Conservation (phyloP, 164 flowering plant species). For the Tinospora cordifolia region DNA sequence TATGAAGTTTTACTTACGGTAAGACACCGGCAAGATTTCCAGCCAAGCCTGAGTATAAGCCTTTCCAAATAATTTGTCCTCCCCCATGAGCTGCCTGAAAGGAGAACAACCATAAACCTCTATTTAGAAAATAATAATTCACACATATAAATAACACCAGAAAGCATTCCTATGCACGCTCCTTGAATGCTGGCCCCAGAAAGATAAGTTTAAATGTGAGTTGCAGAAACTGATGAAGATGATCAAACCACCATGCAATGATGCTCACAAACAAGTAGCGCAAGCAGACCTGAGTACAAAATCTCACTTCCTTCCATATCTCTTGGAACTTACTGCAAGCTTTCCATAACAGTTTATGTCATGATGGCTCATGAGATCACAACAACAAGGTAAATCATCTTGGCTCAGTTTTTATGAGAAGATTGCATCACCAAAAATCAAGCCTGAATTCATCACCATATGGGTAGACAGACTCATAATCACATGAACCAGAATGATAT, state of each 20-base stretch:
- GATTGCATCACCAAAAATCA: too few relatives aligned
- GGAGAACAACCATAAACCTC: background rate
- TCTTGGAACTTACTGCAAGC: too few relatives aligned
- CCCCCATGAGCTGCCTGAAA: constrained; percentile 76
- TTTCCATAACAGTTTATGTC: too few relatives aligned
- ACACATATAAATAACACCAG: background rate
- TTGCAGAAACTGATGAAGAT: background rate
- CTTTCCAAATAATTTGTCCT: constrained; percentile 62
- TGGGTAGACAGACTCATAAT: too few relatives aligned
- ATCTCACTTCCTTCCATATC: too few relatives aligned
- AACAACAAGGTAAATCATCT: too few relatives aligned
- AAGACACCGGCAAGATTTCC: constrained; percentile 92
- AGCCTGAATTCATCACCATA: too few relatives aligned
- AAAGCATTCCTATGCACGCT: background rate
- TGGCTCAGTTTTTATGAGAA: too few relatives aligned
- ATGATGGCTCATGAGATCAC: too few relatives aligned
- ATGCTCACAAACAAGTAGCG: too few relatives aligned
- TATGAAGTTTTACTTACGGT: constrained; percentile 45
- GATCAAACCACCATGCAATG: background rate
- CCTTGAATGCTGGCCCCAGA: background rate
- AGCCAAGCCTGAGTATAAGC: constrained; percentile 81
- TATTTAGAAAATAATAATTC: background rate
- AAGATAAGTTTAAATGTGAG: background rate
- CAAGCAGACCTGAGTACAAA: too few relatives aligned
- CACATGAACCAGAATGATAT: too few relatives aligned